Evolutionary conservation across 2,329 filamentous ascomycete genomes (phyloP).

Genomic region (Cytospora schulzeri): DNA sequence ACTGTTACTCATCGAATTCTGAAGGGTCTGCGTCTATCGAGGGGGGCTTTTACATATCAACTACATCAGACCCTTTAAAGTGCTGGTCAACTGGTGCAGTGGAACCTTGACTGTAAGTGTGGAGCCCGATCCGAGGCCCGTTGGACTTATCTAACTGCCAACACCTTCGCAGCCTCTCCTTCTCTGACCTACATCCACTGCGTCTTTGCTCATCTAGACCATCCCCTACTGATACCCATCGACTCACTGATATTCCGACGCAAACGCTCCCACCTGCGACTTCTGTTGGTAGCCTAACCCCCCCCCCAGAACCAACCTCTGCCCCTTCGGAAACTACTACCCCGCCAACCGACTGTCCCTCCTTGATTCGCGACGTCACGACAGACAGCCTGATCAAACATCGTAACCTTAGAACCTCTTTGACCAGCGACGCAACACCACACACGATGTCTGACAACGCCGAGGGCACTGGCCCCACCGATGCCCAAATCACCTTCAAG

Average conservation of each 20-base stretch:
- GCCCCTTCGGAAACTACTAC: conserved; percentile 2
- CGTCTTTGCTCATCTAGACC: conserved; percentile 1
- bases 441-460: conserved; percentile 65
- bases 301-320: neutral
- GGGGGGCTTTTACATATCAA: neutral
- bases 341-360: conserved; percentile 12
- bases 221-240: neutral
- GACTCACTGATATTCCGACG: neutral
- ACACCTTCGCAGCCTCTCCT: neutral
- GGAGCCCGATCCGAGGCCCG: neutral
- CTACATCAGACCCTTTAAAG: neutral
- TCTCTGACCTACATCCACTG: neutral
- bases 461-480: conserved; percentile 59
- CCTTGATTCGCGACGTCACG: conserved; percentile 19
- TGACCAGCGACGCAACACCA: conserved; percentile 26
- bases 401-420: neutral
- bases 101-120: neutral
- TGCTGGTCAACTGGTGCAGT: too few relatives aligned
- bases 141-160: neutral
- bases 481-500: conserved; percentile 88
- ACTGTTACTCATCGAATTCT: neutral
- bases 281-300: neutral
- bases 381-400: conserved; percentile 1
- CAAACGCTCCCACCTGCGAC: neutral
- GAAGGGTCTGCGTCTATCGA: neutral